Base-by-base conservation (phyloP, 306 rosid species). In the Arachis hypogaea region DNA sequence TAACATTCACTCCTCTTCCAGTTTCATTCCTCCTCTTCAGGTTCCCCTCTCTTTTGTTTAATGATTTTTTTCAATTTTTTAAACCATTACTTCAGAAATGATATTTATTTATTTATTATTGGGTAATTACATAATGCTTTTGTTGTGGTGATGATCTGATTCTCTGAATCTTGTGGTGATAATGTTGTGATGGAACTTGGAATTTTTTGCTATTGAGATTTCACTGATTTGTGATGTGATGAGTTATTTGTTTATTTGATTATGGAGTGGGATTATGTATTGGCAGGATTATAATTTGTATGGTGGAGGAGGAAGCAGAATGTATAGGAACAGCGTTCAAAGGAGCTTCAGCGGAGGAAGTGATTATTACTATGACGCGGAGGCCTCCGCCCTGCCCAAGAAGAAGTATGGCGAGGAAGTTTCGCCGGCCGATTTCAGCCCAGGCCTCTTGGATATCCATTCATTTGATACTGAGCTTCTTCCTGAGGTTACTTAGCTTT, bases 401-500 rank as follows among this genome's bases (percentile, higher is more conserved):
- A 84, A 78, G 78, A 89, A 78, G 80, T 82, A 61, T 44, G 85
- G 84, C 0, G 96, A 82, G 44, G 90, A 85, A 55, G 88, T 81
- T 65, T 87, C 85, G 28, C 82, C 89, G 7, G 77, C 18, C 64
- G 92, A 86, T 73, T 85, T 85, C 76, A 92, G 98, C 76, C 98
- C 98, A n/a, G 98, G 98, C 10, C 92, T 92, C 18, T 75, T 92
- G 84, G 98, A 92, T 85, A 87, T 92, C 78, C 98, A 92, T 78
- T 86, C 98, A 1, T 79, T 88, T 58, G 96, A 92, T 77, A 89
- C 98, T 0, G 92, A 89, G 82, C 89, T 92, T 77, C 76, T 92
- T 55, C 88, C 93, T 47, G 92, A 90, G 88, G 98, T 92, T 60
- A 65, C 63, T 60, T 60, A 60, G 9, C 46, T 43, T 5, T 7